A percentile compares a stretch with the other conserved stretches of the same genome.
These are phyloP conservation scores for Hylodesmum podocarpum DNA, from an alignment of 306 rosid genomes.

Conservation along the genomic window DNA sequence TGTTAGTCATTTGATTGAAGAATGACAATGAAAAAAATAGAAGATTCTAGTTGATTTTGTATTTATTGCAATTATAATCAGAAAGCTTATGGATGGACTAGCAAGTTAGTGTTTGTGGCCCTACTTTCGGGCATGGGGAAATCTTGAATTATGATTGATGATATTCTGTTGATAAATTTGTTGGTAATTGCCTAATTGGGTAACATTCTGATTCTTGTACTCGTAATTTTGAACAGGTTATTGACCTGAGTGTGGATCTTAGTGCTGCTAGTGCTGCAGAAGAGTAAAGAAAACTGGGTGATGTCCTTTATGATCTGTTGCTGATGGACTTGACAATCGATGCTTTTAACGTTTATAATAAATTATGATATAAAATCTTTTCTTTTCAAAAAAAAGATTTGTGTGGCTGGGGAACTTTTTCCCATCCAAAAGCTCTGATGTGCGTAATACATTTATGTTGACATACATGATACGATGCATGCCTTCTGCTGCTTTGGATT, in stretches of 20 bases:
- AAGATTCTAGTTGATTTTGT: not conserved
- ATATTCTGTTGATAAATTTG: conserved; percentile 12
- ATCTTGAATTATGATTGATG: not conserved
- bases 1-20: not conserved
- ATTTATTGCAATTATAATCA: not conserved
- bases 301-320: conserved; percentile 18
- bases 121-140: not conserved
- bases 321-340: conserved; percentile 14
- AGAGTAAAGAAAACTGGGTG: conserved; percentile 49
- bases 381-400: conserved; percentile 8
- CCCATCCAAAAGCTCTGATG: conserved; percentile 11
- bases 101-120: not conserved
- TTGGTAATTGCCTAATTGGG: conserved; percentile 15
- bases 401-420: conserved; percentile 19
- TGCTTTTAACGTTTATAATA: conserved; percentile 37
- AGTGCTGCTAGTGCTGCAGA: conserved; percentile 98
- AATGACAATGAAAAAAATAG: not conserved
- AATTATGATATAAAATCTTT: conserved; percentile 22
- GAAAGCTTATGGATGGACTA: not conserved
- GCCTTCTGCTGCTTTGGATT: not conserved
- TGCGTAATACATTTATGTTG: conserved; percentile 18
- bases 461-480: not conserved
- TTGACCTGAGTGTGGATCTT: conserved; percentile 92
- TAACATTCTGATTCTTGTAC: not conserved
- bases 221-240: conserved; percentile 48